Base-by-base conservation (phyloP, 2,329 filamentous ascomycete species). In the Apiospora aurea region DNA sequence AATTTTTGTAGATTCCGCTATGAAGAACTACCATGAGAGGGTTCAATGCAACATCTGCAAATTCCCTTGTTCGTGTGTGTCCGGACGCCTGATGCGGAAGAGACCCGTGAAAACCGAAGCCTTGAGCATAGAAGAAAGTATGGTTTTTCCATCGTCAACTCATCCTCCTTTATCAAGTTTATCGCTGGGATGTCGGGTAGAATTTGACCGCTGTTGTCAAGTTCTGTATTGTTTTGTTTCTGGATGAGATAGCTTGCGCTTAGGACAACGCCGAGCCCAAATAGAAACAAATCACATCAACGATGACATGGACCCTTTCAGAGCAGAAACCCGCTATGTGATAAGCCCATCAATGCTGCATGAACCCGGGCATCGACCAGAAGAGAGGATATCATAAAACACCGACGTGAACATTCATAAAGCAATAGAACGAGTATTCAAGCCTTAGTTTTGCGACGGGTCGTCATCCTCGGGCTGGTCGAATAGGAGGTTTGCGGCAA, bases 401-500 rank as follows among this genome's bases (percentile, higher is more conserved):
- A 64, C 34, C 57, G 57, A 34, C 34, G 51, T 69, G 57, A 72
- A 68, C 46, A n/a, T 69, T 70, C 69, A 67, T 61, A 70, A 69
- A 53, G 70, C 69, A 70, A 73, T 70, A 70, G 26, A 69, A 57
- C 34, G 71, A 38, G 68, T 69, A 64, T 14, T 46, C 51, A 29
- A 46, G 68, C 41, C 75, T 81, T 83, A 87, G 78, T 85, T 84
- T 73, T 83, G 80, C 13, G 83, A 79, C 44, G 86, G 84, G 72
- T 93, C 91, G 47, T 94, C 92, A 67, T 98, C 95, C 74, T 97
- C 95, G 13, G 95, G 95, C 84, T 98, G 95, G 78, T 99, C 96
- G 80, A 99, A 99, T 73, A 99, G 87, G 83, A 98, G 98, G 85
- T 99, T 99, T 75, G 96, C 96, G 0, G 96, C 96, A 69, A 99